Conservation (phyloP, 176 grass and related monocot species). For the Pontederia crassipes region DNA sequence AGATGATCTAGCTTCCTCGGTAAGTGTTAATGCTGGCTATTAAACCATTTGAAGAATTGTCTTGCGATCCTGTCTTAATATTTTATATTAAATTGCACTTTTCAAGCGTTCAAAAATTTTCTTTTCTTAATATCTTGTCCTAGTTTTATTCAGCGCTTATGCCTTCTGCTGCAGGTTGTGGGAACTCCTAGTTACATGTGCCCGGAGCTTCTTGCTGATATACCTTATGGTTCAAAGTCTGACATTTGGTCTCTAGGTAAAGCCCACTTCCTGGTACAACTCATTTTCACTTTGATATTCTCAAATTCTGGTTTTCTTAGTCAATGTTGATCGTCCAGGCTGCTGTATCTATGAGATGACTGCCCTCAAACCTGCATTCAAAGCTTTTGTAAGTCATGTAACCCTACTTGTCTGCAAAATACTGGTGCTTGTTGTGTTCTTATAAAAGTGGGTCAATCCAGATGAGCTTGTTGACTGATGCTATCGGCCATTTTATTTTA, state of each 20-base stretch:
- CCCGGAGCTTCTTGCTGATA: slow-evolving; percentile 98
- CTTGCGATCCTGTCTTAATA: no score
- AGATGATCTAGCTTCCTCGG: slow-evolving; percentile 89
- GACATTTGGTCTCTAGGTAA: slow-evolving; percentile 97
- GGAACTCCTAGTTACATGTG: slow-evolving; percentile 99
- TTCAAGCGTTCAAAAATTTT: neutral
- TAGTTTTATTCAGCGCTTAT: neutral
- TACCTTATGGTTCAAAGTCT: slow-evolving; percentile 97
- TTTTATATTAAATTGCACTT: neutral
- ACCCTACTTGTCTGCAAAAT: neutral
- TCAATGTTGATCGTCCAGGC: neutral
- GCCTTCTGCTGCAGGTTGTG: slow-evolving; percentile 52
- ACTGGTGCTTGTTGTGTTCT: neutral
- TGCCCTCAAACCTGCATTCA: slow-evolving; percentile 12
- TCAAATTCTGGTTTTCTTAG: neutral
- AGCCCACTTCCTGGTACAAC: neutral
- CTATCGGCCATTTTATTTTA: no score
- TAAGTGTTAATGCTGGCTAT: slow-evolving; percentile 26
- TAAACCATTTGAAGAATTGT: no score
- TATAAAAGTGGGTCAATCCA: neutral
- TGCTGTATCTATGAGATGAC: slow-evolving; percentile 17
- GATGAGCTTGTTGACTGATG: neutral
- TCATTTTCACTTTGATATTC: neutral
- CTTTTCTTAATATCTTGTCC: neutral
- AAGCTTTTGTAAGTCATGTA: slow-evolving; percentile 1